Evolutionary conservation across 2,329 filamentous ascomycete genomes (phyloP).

Genomic region (Beauveria sp.): DNA sequence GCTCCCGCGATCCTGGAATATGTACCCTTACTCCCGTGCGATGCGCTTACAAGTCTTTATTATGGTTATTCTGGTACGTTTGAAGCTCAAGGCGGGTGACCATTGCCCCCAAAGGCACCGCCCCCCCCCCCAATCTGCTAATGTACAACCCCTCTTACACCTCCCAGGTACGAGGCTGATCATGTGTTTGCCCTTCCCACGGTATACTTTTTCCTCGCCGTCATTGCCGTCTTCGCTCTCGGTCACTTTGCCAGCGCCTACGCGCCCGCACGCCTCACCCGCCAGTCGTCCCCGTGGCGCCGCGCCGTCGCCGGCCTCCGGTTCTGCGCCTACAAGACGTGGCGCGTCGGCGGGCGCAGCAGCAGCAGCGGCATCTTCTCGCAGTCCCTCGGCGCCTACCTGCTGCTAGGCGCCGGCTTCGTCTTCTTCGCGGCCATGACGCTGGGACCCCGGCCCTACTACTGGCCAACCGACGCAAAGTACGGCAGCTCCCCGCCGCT

Average conservation of each 20-base stretch:
- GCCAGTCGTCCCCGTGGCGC: conserved; percentile 24
- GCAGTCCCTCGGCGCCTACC: conserved; percentile 35
- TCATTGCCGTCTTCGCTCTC: conserved; percentile 40
- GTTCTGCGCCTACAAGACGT: conserved; percentile 18
- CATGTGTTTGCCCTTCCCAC: conserved; percentile 44
- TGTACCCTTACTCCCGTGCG: conserved; percentile 32
- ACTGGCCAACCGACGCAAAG: conserved; percentile 40
- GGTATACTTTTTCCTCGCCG: conserved; percentile 42
- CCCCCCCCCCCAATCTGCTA: not conserved
- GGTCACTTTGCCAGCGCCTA: conserved; percentile 24
- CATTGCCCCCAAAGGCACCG: no score
- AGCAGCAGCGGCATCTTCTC: conserved; percentile 34
- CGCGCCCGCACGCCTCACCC: conserved; percentile 18
- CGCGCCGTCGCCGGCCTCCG: conserved; percentile 25
- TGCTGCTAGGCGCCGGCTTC: conserved; percentile 31
- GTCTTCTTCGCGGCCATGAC: conserved; percentile 43
- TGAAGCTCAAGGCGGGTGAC: not conserved
- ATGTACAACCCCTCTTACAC: not conserved
- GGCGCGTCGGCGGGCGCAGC: conserved; percentile 25
- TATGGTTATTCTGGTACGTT: conserved; percentile 40
- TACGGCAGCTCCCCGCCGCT: conserved; percentile 46
- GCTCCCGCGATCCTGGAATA: conserved; percentile 12
- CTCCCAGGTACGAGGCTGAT: conserved; percentile 34
- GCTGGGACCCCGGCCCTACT: conserved; percentile 43
- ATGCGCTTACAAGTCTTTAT: conserved; percentile 37